Evolutionary conservation across 306 rosid genomes (phyloP).

Genomic region (Pyrus communis): DNA sequence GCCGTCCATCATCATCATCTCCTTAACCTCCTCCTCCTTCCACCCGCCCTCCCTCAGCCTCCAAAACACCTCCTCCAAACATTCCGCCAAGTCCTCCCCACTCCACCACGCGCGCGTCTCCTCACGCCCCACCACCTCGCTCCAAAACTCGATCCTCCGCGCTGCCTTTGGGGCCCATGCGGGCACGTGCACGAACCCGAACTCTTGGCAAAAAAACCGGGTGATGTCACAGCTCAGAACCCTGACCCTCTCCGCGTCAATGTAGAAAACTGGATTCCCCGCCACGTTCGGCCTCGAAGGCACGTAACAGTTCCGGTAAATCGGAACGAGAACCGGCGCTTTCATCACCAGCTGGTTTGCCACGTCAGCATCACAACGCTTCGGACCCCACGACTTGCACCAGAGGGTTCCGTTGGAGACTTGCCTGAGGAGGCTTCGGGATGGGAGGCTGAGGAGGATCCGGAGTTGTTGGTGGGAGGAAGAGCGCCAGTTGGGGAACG

Average conservation of each 20-base stretch:
- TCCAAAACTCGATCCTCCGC: slow-evolving; percentile 50
- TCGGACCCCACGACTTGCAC: slow-evolving; percentile 55
- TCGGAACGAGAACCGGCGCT: slow-evolving; percentile 59
- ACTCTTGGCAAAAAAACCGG: slow-evolving; percentile 38
- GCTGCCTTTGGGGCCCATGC: slow-evolving; percentile 69
- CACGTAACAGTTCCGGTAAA: slow-evolving; percentile 53
- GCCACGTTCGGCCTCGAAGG: slow-evolving; percentile 37
- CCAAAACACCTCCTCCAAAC: slow-evolving; percentile 49
- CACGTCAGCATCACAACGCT: background rate
- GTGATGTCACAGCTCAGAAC: slow-evolving; percentile 48
- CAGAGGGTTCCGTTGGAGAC: slow-evolving; percentile 44
- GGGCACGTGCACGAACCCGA: slow-evolving; percentile 38
- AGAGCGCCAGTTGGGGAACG: slow-evolving; percentile 87
- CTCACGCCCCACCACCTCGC: slow-evolving; percentile 38
- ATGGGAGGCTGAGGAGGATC: slow-evolving; percentile 51
- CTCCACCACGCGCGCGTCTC: slow-evolving; percentile 29
- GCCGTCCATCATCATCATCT: slow-evolving; percentile 64
- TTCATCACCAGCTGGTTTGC: slow-evolving; percentile 4
- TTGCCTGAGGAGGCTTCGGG: slow-evolving; percentile 35
- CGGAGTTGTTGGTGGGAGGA: slow-evolving; percentile 64
- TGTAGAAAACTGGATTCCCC: slow-evolving; percentile 64
- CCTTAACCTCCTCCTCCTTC: slow-evolving; percentile 73
- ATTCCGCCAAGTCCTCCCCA: slow-evolving; percentile 25
- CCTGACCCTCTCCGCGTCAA: slow-evolving; percentile 35
- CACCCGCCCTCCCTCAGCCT: slow-evolving; percentile 77